Evolutionary conservation across 2,329 filamentous ascomycete species (phyloP).

Genomic region (Anisogramma anomala): DNA sequence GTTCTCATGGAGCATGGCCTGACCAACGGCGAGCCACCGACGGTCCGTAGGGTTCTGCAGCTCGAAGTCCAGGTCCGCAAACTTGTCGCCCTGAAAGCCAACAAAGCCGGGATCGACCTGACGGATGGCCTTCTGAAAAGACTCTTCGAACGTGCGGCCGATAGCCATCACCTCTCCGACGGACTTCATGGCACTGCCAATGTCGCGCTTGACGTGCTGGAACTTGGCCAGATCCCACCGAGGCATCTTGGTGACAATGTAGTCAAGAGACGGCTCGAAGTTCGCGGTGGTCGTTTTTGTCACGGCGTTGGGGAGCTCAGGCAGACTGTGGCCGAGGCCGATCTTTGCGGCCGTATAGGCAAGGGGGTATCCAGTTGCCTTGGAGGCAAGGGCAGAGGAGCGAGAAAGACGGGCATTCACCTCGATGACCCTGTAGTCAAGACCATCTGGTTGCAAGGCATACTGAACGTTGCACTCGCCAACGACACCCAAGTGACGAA

Average conservation of each 20-base stretch:
- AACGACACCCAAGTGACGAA: conserved; percentile 91
- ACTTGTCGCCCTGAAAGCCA: conserved; percentile 91
- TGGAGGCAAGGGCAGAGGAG: conserved; percentile 90
- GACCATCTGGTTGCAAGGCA: conserved; percentile 86
- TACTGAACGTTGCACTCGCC: conserved; percentile 99
- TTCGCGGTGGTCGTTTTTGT: conserved; percentile 98
- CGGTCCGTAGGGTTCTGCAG: conserved; percentile 90
- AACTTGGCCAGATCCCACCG: conserved; percentile 98
- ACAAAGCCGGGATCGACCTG: conserved; percentile 88
- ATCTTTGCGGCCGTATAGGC: conserved; percentile 98
- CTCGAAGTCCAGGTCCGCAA: conserved; percentile 82
- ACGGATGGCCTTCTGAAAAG: conserved; percentile 96
- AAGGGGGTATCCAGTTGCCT: conserved; percentile 92
- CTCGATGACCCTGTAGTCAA: conserved; percentile 98
- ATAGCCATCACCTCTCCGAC: conserved; percentile 99
- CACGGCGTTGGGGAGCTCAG: conserved; percentile 92
- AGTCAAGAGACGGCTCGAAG: conserved; percentile 95
- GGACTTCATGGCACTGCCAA: conserved; percentile 97
- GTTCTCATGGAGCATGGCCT: conserved; percentile 94
- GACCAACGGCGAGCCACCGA: conserved; percentile 91
- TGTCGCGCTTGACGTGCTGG: conserved; percentile 95
- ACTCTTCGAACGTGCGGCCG: conserved; percentile 95
- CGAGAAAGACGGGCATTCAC: conserved; percentile 93
- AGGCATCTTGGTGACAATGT: conserved; percentile 97
- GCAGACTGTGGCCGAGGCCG: conserved; percentile 85